phyloP scores from a whole-genome alignment of 257 asterid genomes.

The Plantago ovata region DNA sequence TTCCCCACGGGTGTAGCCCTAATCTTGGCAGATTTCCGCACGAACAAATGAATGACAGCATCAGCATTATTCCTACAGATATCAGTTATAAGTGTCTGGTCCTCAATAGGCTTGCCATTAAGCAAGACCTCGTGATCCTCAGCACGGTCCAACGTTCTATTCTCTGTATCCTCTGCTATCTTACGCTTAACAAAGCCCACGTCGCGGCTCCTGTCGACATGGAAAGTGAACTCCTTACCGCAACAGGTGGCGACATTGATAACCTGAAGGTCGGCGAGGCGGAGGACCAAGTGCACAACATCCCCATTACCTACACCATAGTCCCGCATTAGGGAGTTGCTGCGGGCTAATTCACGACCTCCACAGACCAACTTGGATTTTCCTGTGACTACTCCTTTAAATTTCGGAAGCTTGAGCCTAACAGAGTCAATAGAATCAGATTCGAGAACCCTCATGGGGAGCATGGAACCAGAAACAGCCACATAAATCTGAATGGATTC shows the following conservation, averaged over 20 bases:
- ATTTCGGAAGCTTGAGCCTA: slow-evolving; percentile 26
- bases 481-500: slow-evolving; percentile 44
- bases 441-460: slow-evolving; percentile 47
- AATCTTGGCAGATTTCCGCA: slow-evolving; percentile 24
- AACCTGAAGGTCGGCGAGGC: slow-evolving; percentile 26
- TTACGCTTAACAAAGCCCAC: slow-evolving; percentile 30
- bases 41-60: slow-evolving; percentile 29
- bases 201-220: slow-evolving; percentile 27
- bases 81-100: slow-evolving; percentile 25
- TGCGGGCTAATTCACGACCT: slow-evolving; percentile 48
- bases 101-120: slow-evolving; percentile 23
- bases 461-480: slow-evolving; percentile 46
- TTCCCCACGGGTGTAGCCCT: slow-evolving; percentile 29
- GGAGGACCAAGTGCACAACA: slow-evolving; percentile 46
- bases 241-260: slow-evolving; percentile 35
- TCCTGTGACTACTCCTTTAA: slow-evolving; percentile 27
- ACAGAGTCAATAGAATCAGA: slow-evolving; percentile 36
- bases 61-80: slow-evolving; percentile 23
- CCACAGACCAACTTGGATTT: slow-evolving; percentile 49
- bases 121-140: slow-evolving; percentile 30
- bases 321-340: slow-evolving; percentile 43
- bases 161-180: slow-evolving; percentile 30
- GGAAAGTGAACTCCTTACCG: slow-evolving; percentile 39
- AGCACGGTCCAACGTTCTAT: slow-evolving; percentile 14
- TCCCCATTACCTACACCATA: slow-evolving; percentile 53